A percentile compares a stretch with the other conserved stretches of the same genome.
Conservation (phyloP, 2,329 filamentous ascomycete genomes). For the Fusarium sp. region DNA sequence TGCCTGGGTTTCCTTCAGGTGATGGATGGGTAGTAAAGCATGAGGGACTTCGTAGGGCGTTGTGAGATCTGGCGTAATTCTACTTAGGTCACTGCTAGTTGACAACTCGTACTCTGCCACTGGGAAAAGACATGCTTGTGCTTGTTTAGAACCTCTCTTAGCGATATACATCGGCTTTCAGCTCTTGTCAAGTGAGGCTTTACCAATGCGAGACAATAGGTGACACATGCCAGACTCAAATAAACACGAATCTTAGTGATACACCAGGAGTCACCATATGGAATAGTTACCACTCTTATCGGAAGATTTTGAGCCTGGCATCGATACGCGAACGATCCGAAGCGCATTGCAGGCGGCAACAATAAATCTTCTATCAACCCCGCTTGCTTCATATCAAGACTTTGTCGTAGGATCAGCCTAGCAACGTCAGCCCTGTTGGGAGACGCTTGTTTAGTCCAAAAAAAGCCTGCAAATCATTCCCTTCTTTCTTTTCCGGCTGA, state of each 20-base stretch:
- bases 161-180: not conserved
- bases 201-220: not conserved
- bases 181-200: not conserved
- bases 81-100: not conserved
- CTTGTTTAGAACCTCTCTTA: too few relatives aligned
- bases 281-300: too few relatives aligned
- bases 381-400: not conserved
- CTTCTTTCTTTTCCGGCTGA: not conserved
- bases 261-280: too few relatives aligned
- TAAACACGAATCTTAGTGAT: too few relatives aligned
- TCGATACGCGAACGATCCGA: not conserved
- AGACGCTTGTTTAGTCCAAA: not conserved
- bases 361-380: not conserved
- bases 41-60: conserved; percentile 48
- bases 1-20: conserved; percentile 50
- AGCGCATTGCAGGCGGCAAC: not conserved
- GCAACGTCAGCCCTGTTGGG: not conserved
- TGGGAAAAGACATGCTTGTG: not conserved
- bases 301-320: not conserved
- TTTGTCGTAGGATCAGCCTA: not conserved
- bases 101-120: not conserved
- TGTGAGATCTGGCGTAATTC: conserved; percentile 26
- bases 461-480: not conserved
- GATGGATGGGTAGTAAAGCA: conserved; percentile 48
- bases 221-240: not conserved